Conservation (phyloP, 2,329 filamentous ascomycete species). For the Huntiella decipiens region DNA sequence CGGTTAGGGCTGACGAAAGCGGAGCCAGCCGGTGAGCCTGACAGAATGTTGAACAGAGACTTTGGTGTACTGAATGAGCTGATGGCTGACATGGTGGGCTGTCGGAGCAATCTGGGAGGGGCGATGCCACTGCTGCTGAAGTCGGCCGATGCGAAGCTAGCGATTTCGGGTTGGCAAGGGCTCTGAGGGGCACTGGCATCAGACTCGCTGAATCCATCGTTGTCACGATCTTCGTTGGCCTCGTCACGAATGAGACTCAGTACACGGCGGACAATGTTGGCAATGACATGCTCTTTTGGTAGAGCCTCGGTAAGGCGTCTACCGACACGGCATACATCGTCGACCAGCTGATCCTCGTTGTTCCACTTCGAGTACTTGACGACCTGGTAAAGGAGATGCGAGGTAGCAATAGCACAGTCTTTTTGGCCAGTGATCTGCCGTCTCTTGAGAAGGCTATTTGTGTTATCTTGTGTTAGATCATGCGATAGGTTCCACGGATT, state of each 20-base stretch:
- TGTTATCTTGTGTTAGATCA: not conserved
- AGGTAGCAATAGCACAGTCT: constrained; percentile 77
- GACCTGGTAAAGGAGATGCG: constrained; percentile 70
- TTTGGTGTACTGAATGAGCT: constrained; percentile 48
- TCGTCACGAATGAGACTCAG: constrained; percentile 84
- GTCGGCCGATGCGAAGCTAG: constrained; percentile 15
- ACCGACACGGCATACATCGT: constrained; percentile 62
- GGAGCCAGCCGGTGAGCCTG: constrained; percentile 34
- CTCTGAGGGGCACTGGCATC: constrained; percentile 20
- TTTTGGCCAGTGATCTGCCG: constrained; percentile 77
- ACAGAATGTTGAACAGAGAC: constrained; percentile 72
- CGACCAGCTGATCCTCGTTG: constrained; percentile 60
- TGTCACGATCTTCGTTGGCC: constrained; percentile 54
- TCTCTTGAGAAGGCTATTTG: constrained; percentile 59
- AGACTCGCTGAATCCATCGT: constrained; percentile 39
- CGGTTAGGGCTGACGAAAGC: constrained; percentile 34
- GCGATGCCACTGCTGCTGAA: constrained; percentile 11
- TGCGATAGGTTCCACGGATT: not conserved
- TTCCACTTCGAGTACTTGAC: constrained; percentile 65
- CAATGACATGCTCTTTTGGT: constrained; percentile 77
- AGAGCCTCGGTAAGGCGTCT: constrained; percentile 63
- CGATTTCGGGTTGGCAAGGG: constrained; percentile 17
- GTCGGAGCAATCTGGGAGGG: constrained; percentile 7
- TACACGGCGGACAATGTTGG: constrained; percentile 82
- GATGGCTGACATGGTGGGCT: constrained; percentile 33